Evolutionary conservation across 1,284 basidiomycete genomes (phyloP).

Genomic region (Veloporphyrellus conicus): DNA sequence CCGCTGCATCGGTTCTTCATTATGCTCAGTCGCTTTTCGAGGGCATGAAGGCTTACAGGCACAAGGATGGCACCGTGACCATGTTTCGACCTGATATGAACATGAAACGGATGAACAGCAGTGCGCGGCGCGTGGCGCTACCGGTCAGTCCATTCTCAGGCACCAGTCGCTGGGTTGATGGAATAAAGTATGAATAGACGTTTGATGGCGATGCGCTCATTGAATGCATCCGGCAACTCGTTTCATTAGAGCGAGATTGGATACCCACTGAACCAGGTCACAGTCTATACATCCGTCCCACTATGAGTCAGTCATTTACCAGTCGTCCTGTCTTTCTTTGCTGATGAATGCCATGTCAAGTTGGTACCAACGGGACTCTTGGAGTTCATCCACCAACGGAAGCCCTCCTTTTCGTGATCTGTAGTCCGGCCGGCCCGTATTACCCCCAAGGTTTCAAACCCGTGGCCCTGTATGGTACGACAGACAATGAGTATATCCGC

Average conservation of each 20-base stretch:
- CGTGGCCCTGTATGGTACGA: constrained; percentile 87
- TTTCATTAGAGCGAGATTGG: constrained; percentile 87
- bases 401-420: constrained; percentile 92
- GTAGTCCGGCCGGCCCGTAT: constrained; percentile 92
- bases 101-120: constrained; percentile 88
- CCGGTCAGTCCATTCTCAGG: constrained; percentile 50
- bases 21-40: constrained; percentile 92
- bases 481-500: constrained; percentile 70
- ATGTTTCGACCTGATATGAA: constrained; percentile 98
- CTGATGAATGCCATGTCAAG: constrained; percentile 38
- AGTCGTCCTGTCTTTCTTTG: neutral
- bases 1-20: constrained; percentile 86
- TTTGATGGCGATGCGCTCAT: constrained; percentile 81
- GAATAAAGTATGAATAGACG: constrained; percentile 40
- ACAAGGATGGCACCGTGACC: constrained; percentile 72
- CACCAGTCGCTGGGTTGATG: constrained; percentile 2
- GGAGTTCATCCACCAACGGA: constrained; percentile 86
- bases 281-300: constrained; percentile 87
- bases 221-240: constrained; percentile 85
- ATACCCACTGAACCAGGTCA: constrained; percentile 88
- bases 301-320: constrained; percentile 52
- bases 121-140: constrained; percentile 69
- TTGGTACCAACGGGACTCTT: constrained; percentile 86
- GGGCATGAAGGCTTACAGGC: constrained; percentile 94
- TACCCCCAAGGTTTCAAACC: constrained; percentile 96